These are phyloP conservation scores for Apiosordaria backusii DNA, from an alignment of 495 filamentous ascomycete species.

Conservation along the genomic window DNA sequence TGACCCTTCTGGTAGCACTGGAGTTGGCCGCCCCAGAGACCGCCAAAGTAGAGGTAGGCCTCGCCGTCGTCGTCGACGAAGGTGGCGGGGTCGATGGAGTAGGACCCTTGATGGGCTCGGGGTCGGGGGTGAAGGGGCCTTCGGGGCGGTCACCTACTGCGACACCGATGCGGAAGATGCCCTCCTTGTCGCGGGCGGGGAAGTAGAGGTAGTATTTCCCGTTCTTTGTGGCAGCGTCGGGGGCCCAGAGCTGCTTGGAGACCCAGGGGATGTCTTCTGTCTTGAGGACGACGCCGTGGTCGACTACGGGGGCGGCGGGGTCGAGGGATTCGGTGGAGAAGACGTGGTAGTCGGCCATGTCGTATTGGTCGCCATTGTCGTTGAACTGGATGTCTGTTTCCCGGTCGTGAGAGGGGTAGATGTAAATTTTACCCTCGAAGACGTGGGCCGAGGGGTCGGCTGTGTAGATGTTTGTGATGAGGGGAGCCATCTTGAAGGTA, in stretches of 20 bases:
- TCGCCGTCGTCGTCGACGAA: slow-evolving; percentile 60
- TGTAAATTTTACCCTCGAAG: slow-evolving; percentile 59
- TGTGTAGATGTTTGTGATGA: slow-evolving; percentile 66
- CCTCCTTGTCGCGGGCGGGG: slow-evolving; percentile 56
- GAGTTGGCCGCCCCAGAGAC: slow-evolving; percentile 71
- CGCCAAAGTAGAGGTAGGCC: slow-evolving; percentile 63
- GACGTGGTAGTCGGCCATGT: slow-evolving; percentile 71
- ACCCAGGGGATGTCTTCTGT: slow-evolving; percentile 59
- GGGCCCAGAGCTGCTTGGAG: slow-evolving; percentile 61
- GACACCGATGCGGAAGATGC: slow-evolving; percentile 63
- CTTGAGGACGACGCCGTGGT: slow-evolving; percentile 58
- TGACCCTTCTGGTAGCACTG: slow-evolving; percentile 48
- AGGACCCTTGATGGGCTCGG: slow-evolving; percentile 58
- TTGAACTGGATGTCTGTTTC: slow-evolving; percentile 61
- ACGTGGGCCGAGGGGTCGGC: slow-evolving; percentile 66
- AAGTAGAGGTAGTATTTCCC: slow-evolving; percentile 65
- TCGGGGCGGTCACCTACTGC: slow-evolving; percentile 51
- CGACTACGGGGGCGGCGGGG: slow-evolving; percentile 47
- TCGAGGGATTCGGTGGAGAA: slow-evolving; percentile 51
- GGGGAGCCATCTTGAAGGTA: slow-evolving; percentile 40
- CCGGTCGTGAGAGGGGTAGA: slow-evolving; percentile 65
- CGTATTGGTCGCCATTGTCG: slow-evolving; percentile 80
- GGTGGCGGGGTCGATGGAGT: slow-evolving; percentile 60
- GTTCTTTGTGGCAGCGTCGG: slow-evolving; percentile 56
- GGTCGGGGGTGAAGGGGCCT: slow-evolving; percentile 56